phyloP scores from a whole-genome alignment of 2,329 filamentous ascomycete species.

The Daldinia sp. region DNA sequence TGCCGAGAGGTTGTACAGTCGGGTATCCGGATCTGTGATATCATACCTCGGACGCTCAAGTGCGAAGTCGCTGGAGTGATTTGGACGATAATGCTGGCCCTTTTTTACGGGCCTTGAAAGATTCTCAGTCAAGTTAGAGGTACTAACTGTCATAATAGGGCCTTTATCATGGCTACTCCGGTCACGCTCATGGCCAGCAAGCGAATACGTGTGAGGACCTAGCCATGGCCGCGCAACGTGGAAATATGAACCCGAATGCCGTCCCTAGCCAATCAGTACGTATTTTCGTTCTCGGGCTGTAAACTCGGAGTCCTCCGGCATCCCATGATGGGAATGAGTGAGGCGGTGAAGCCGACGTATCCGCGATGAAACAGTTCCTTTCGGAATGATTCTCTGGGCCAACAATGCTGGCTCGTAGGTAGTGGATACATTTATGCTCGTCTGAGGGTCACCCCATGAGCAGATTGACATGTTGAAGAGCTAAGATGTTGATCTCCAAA shows the following conservation, averaged over 20 bases:
- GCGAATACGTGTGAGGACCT: constrained; percentile 49
- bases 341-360: constrained; percentile 51
- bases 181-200: constrained; percentile 42
- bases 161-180: constrained; percentile 46
- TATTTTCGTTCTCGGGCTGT: constrained; percentile 46
- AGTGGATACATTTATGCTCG: constrained; percentile 15
- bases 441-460: constrained; percentile 34
- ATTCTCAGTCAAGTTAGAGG: constrained; percentile 15
- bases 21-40: constrained; percentile 11
- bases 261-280: constrained; percentile 51
- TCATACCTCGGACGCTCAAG: constrained; percentile 17
- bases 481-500: constrained; percentile 1
- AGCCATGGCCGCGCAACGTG: constrained; percentile 45
- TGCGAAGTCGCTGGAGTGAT: constrained; percentile 37
- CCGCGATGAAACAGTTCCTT: constrained; percentile 53
- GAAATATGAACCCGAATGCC: constrained; percentile 45
- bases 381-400: constrained; percentile 46
- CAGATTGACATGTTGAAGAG: constrained; percentile 33
- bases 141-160: constrained; percentile 35
- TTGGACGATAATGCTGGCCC: constrained; percentile 31
- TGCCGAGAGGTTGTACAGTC: constrained; percentile 14
- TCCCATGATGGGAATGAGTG: constrained; percentile 40
- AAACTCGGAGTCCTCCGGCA: constrained; percentile 37
- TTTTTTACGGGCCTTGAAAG: constrained; percentile 11
- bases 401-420: constrained; percentile 24